Evolutionary conservation across 2,329 filamentous ascomycete species (phyloP).

Genomic region (Aspergillus fumigatus): DNA sequence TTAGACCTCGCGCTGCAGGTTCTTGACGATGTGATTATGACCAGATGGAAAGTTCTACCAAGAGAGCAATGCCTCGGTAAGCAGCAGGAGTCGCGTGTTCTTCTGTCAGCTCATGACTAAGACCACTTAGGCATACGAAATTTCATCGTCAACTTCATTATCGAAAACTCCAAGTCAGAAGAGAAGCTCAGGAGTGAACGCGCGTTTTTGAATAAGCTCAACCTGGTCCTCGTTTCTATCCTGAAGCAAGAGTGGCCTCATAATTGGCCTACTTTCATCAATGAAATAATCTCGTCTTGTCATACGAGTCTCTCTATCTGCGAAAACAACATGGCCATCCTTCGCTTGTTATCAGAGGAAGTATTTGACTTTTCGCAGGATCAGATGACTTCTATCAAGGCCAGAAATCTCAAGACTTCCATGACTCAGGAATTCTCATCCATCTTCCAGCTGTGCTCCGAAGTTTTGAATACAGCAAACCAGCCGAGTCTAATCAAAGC

Average conservation of each 20-base stretch:
- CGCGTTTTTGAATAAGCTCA: slow-evolving; percentile 95
- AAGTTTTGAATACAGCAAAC: slow-evolving; percentile 85
- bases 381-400: slow-evolving; percentile 98
- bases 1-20: slow-evolving; percentile 90
- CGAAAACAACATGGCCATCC: slow-evolving; percentile 99
- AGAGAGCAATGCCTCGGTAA: slow-evolving; percentile 90
- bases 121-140: slow-evolving; percentile 77
- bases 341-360: slow-evolving; percentile 91
- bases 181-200: slow-evolving; percentile 79
- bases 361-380: slow-evolving; percentile 99
- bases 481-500: slow-evolving; percentile 88
- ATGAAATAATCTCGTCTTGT: slow-evolving; percentile 96
- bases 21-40: slow-evolving; percentile 97
- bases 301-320: slow-evolving; percentile 94
- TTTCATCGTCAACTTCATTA: slow-evolving; percentile 98
- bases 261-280: slow-evolving; percentile 99
- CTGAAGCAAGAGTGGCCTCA: slow-evolving; percentile 99
- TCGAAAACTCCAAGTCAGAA: slow-evolving; percentile 85
- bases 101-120: slow-evolving; percentile 16
- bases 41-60: slow-evolving; percentile 96
- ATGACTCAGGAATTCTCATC: slow-evolving; percentile 99
- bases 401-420: slow-evolving; percentile 90
- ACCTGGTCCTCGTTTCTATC: slow-evolving; percentile 93
- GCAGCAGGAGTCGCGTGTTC: slow-evolving; percentile 16
- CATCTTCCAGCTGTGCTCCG: slow-evolving; percentile 95